These are phyloP conservation scores for Cronartium quercuum DNA, from an alignment of 1,284 basidiomycete species.

Conservation along the genomic window DNA sequence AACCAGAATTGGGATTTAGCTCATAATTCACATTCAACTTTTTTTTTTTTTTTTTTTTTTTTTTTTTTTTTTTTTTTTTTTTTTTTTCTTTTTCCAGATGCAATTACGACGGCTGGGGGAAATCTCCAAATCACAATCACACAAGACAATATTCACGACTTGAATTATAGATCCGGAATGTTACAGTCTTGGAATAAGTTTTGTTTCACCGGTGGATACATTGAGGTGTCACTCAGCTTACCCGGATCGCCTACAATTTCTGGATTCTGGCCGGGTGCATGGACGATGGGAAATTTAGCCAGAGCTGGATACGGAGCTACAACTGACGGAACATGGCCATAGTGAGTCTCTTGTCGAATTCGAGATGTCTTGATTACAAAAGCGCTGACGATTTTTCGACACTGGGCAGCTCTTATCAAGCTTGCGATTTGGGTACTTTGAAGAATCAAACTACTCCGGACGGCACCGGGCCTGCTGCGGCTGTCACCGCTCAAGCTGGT, in stretches of 20 bases:
- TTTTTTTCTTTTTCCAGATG: slow-evolving; percentile 63
- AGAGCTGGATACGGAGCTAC: slow-evolving; percentile 53
- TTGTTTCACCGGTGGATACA: slow-evolving; percentile 76
- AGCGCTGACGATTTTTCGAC: background rate
- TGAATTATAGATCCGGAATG: slow-evolving; percentile 62
- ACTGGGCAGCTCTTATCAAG: slow-evolving; percentile 49
- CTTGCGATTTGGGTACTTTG: slow-evolving; percentile 56
- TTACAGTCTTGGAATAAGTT: slow-evolving; percentile 76
- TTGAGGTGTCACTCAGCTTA: slow-evolving; percentile 61
- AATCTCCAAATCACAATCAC: slow-evolving; percentile 71
- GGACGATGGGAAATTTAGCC: slow-evolving; percentile 54
- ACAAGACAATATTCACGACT: slow-evolving; percentile 59
- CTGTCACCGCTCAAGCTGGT: slow-evolving; percentile 6
- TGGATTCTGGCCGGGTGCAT: slow-evolving; percentile 62
- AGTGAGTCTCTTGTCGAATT: slow-evolving; percentile 42
- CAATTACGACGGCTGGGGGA: slow-evolving; percentile 71
- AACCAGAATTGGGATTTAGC: background rate
- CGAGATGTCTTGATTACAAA: background rate
- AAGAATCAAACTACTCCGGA: slow-evolving; percentile 54
- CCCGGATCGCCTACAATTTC: slow-evolving; percentile 65
- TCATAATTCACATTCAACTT: slow-evolving; percentile 12
- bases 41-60: slow-evolving; percentile 54
- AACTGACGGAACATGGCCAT: slow-evolving; percentile 55
- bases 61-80: slow-evolving; percentile 54
- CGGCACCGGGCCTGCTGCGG: slow-evolving; percentile 37